These are phyloP conservation scores for Lichtheimia corymbifera DNA, from an alignment of 371 early-diverging fungal genomes.

Conservation along the genomic window DNA sequence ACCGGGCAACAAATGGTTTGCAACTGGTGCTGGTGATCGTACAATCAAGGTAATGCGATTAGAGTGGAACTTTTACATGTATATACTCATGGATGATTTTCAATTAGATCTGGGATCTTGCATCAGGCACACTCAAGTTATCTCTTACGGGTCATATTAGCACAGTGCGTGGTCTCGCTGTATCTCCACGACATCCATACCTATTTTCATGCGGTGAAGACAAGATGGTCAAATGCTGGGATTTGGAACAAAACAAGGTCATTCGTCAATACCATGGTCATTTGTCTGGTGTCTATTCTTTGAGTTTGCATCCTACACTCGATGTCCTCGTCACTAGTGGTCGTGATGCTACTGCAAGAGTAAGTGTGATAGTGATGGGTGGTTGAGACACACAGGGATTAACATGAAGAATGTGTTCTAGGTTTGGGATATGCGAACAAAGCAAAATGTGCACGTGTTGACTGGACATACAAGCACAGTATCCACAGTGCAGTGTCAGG, in stretches of 20 bases:
- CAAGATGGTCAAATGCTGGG: slow-evolving; percentile 98
- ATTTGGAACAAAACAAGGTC: slow-evolving; percentile 96
- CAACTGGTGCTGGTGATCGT: slow-evolving; percentile 94
- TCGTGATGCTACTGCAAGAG: slow-evolving; percentile 92
- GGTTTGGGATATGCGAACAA: slow-evolving; percentile 98
- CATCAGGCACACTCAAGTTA: slow-evolving; percentile 93
- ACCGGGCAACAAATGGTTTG: slow-evolving; percentile 96
- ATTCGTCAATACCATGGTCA: slow-evolving; percentile 98
- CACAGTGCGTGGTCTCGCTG: slow-evolving; percentile 91
- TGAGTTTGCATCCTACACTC: slow-evolving; percentile 91
- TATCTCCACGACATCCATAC: slow-evolving; percentile 94
- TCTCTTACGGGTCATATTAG: slow-evolving; percentile 97
- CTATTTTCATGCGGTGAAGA: slow-evolving; percentile 96
- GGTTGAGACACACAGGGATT: neutral
- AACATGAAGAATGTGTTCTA: slow-evolving; percentile 18
- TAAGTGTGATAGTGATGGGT: slow-evolving; percentile 29
- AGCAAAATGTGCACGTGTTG: slow-evolving; percentile 87
- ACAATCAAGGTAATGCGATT: slow-evolving; percentile 80
- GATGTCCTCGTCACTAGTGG: slow-evolving; percentile 95
- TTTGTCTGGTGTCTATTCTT: slow-evolving; percentile 87
- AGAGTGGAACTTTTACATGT: neutral
- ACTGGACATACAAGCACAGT: slow-evolving; percentile 90
- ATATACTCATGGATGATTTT: neutral
- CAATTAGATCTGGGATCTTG: slow-evolving; percentile 93
- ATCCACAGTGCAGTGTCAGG: slow-evolving; percentile 86